Evolutionary conservation across 2,329 filamentous ascomycete genomes (phyloP).

Genomic region (Leptoxyphium fumago): DNA sequence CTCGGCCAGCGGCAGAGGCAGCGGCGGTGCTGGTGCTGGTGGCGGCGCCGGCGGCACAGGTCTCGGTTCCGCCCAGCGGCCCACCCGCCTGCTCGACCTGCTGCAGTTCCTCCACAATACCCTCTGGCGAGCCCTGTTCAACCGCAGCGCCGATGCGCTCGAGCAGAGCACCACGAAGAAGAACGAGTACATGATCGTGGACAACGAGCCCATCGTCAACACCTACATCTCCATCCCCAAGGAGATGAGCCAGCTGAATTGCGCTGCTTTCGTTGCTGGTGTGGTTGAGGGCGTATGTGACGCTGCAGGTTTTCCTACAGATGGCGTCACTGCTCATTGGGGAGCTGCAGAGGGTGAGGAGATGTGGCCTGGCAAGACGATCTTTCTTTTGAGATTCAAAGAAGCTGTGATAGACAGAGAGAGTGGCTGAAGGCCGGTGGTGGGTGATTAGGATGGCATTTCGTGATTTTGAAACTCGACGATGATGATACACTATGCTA

Average conservation of each 20-base stretch:
- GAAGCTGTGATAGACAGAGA: slow-evolving; percentile 86
- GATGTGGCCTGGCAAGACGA: slow-evolving; percentile 92
- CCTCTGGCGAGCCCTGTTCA: slow-evolving; percentile 85
- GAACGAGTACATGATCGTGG: slow-evolving; percentile 97
- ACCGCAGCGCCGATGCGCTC: slow-evolving; percentile 76
- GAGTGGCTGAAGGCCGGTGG: slow-evolving; percentile 31
- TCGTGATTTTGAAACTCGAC: neutral
- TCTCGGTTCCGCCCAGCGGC: slow-evolving; percentile 37
- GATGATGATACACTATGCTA: neutral
- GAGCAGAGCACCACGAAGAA: slow-evolving; percentile 77
- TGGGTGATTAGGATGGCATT: slow-evolving; percentile 6
- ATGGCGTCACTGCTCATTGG: slow-evolving; percentile 75
- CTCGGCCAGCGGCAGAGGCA: neutral
- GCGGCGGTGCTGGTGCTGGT: neutral
- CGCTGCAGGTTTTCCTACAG: slow-evolving; percentile 72
- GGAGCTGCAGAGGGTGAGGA: slow-evolving; percentile 35
- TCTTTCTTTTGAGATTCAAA: slow-evolving; percentile 88
- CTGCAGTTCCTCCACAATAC: slow-evolving; percentile 91
- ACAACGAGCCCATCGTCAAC: slow-evolving; percentile 95
- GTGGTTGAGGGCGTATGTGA: slow-evolving; percentile 94
- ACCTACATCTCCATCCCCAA: slow-evolving; percentile 83
- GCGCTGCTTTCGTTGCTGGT: slow-evolving; percentile 86
- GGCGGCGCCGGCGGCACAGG: neutral
- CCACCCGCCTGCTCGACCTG: slow-evolving; percentile 76
- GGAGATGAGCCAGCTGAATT: slow-evolving; percentile 94